Percentiles rank a stretch among this genome's conserved stretches.
These are phyloP conservation scores for Aethionema arabicum DNA, from an alignment of 345 rosid genomes.

Conservation along the genomic window DNA sequence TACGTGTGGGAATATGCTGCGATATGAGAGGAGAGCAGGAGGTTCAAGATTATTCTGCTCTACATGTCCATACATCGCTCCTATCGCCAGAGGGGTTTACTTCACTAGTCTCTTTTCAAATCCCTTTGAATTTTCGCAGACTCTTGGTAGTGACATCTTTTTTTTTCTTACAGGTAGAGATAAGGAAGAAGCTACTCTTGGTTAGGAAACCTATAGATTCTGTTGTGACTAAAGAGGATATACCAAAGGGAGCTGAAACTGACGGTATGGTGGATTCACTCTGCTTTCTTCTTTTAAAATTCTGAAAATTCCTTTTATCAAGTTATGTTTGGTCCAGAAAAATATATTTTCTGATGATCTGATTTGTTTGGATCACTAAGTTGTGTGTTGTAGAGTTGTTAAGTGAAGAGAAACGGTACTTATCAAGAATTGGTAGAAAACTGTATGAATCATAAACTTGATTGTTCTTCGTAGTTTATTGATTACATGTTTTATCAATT, in stretches of 20 bases:
- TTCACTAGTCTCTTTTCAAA: neutral
- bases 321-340: no score
- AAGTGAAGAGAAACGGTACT: no score
- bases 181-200: conserved; percentile 34
- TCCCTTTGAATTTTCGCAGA: neutral
- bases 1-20: conserved; percentile 35
- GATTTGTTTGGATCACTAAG: neutral
- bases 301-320: no score
- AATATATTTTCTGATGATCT: no score
- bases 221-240: conserved; percentile 29
- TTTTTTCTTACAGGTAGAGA: conserved; percentile 32
- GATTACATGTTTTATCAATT: no score
- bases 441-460: no score
- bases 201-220: conserved; percentile 32
- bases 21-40: conserved; percentile 12
- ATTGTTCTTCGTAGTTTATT: no score
- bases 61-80: conserved; percentile 35
- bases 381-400: neutral
- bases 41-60: conserved; percentile 30
- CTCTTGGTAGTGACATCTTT: neutral
- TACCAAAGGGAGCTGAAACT: conserved; percentile 31
- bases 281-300: neutral
- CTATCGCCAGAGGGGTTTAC: conserved; percentile 26
- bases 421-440: no score
- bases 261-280: conserved; percentile 22